These are phyloP conservation scores for Quercus lobata DNA, from an alignment of 331 rosid genomes.

Conservation along the genomic window DNA sequence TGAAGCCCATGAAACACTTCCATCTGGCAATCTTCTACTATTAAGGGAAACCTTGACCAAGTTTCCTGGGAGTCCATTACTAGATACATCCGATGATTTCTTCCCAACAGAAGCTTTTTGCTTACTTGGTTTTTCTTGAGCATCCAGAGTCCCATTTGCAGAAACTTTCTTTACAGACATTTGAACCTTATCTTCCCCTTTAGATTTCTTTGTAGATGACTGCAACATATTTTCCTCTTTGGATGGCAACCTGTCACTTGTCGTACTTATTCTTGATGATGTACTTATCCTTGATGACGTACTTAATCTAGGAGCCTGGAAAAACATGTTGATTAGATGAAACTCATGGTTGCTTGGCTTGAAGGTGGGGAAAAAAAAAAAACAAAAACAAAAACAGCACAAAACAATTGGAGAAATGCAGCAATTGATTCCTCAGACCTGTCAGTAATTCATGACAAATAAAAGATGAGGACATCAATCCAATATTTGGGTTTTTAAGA, in stretches of 20 bases:
- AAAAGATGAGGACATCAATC: background rate
- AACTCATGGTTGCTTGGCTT: constrained; percentile 2
- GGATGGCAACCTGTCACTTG: constrained; percentile 42
- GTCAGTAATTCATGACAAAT: background rate
- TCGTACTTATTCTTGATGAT: constrained; percentile 40
- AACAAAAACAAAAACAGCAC: background rate
- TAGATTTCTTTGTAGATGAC: constrained; percentile 33
- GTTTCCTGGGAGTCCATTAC: constrained; percentile 60
- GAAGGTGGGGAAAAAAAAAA: background rate
- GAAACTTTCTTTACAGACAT: constrained; percentile 41
- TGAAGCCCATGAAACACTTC: constrained; percentile 68
- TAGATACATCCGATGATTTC: constrained; percentile 55
- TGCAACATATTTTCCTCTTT: constrained; percentile 65
- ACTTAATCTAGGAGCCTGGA: constrained; percentile 66
- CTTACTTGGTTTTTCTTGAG: constrained; percentile 51
- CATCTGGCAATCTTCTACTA: constrained; percentile 62
- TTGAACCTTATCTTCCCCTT: constrained; percentile 59
- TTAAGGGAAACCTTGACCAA: constrained; percentile 61
- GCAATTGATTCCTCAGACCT: background rate
- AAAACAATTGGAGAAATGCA: constrained; percentile 8
- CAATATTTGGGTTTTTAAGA: background rate
- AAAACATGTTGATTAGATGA: background rate
- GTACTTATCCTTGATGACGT: constrained; percentile 38
- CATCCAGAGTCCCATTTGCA: constrained; percentile 46
- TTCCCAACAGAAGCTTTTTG: constrained; percentile 49